Conservation (phyloP, 495 filamentous ascomycete species). For the Aspergillus conjunctus region DNA sequence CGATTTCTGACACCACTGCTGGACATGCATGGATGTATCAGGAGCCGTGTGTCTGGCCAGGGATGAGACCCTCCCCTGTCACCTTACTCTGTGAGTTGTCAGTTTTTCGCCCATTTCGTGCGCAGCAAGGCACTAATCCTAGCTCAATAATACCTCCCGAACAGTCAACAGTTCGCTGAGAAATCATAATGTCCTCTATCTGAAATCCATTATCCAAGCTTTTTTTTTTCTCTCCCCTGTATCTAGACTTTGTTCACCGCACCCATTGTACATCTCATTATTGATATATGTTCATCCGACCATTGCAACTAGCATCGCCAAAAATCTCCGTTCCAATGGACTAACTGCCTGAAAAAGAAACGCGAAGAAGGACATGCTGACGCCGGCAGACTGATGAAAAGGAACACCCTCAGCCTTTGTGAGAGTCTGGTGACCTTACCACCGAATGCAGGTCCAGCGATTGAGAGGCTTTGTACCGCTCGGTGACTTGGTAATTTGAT, state of each 20-base stretch:
- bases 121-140: conserved; percentile 18
- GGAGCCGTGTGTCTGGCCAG: conserved; percentile 2
- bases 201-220: not conserved
- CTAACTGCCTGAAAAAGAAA: not conserved
- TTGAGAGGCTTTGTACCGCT: conserved; percentile 10
- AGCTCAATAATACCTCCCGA: conserved; percentile 15
- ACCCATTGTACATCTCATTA: conserved; percentile 16
- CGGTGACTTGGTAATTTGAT: not conserved
- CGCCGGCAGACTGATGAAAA: not conserved
- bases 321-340: conserved; percentile 6
- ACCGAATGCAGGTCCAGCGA: conserved; percentile 18
- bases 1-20: conserved; percentile 1
- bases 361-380: not conserved
- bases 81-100: conserved; percentile 23
- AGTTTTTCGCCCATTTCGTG: conserved; percentile 12
- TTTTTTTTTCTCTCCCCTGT: not conserved
- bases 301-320: conserved; percentile 13
- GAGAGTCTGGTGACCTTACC: conserved; percentile 2
- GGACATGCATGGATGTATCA: conserved; percentile 22
- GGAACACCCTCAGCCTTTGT: not conserved
- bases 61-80: conserved; percentile 4
- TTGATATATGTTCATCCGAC: conserved; percentile 5
- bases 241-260: conserved; percentile 20
- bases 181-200: conserved; percentile 13
- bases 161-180: not conserved